Conservation (phyloP, 345 rosid genomes). For the Murraya koenigii region DNA sequence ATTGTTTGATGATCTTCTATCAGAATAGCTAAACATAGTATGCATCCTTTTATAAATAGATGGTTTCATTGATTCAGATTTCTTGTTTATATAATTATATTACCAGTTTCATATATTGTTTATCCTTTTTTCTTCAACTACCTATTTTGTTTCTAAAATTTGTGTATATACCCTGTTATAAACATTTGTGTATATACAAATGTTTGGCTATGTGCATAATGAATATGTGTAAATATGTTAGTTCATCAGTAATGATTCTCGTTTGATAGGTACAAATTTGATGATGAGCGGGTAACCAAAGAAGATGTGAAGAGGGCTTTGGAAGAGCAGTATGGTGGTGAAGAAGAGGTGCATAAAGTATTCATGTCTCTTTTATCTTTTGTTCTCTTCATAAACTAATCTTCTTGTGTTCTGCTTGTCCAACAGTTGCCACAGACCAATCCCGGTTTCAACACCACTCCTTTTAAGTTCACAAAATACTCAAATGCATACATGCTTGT, state of each 20-base stretch:
- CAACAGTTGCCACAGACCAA: conserved; percentile 82
- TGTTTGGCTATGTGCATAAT: not conserved
- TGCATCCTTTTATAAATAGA: not conserved
- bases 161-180: not conserved
- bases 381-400: conserved; percentile 7
- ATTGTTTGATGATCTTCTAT: not conserved
- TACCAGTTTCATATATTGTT: not conserved
- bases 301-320: conserved; percentile 87
- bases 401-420: conserved; percentile 20
- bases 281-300: conserved; percentile 98
- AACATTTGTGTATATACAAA: not conserved
- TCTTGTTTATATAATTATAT: not conserved
- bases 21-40: not conserved
- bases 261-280: conserved; percentile 80
- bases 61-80: not conserved
- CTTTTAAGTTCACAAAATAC: conserved; percentile 93
- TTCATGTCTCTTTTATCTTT: conserved; percentile 10
- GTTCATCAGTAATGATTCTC: not conserved
- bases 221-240: not conserved
- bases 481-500: conserved; percentile 99
- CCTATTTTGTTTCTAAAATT: not conserved
- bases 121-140: not conserved
- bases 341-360: conserved; percentile 77
- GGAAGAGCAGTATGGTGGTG: conserved; percentile 99
- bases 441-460: conserved; percentile 91